Base-by-base conservation (phyloP, 345 rosid species). In the Geranium brycei region DNA sequence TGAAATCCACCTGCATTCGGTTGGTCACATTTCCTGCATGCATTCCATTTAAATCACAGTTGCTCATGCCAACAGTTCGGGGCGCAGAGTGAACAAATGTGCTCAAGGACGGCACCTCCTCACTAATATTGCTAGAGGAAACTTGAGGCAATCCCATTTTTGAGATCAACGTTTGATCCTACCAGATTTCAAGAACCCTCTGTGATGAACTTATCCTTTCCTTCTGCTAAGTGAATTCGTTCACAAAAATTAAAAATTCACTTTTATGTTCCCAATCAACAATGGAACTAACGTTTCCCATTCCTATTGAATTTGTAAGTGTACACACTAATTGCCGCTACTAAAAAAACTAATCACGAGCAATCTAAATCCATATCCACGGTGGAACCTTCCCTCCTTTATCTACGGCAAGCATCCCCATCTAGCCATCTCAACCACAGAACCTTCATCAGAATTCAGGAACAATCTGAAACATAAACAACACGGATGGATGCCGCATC, bases 101-200 rank as follows among this genome's bases (percentile, higher is more conserved):
- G 71, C 69, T 70, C 59, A 70, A 57, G 2, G 84, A 62, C 53
- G 80, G 78, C 63, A 74, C 74, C 73, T 66, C 95, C 62, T 79
- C 72, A 31, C 69, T 72, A 68, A 63, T 67, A 59, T 75, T 84
- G 67, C 63, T 59, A 28, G 92, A 78, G 78, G 87, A 75, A 73
- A 81, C 78, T 72, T 84, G 96, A 0, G 92, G 98, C 76, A 91
- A 69, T 57, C 98, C 96, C 96, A 91, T 91, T 47, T 47, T 13
- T 47, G 41, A 35, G 41, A 35, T 35, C 10, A 7, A 35, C 28
- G 28, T 35, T 1, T 35, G 41, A 23, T 1, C 11, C 47, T 5
- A 38, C 47, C 47, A 38, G 15, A 47, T 47, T 47, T 47, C 53
- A 47, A 47, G 13, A 47, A 47, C 53, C 53, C 53, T 47, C 12